Conservation (phyloP, 768 basidiomycete species). For the Coprinellus aureogranulatus region DNA sequence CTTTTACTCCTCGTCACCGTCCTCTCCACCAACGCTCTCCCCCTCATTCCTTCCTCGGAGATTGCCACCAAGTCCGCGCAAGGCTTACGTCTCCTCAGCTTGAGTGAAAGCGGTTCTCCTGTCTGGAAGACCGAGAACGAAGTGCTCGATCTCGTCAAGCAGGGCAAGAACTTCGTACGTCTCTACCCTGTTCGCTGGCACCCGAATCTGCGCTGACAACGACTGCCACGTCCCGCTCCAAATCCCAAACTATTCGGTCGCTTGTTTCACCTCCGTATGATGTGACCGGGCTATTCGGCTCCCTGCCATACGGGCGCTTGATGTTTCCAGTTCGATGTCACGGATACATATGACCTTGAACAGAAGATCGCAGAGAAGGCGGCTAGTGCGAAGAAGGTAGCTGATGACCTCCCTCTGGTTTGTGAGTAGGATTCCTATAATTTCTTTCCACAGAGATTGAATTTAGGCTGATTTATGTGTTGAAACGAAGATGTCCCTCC, state of each 20-base stretch:
- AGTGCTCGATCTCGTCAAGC: slow-evolving; percentile 24
- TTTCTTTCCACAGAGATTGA: too few species aligned
- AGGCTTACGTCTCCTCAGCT: slow-evolving; percentile 30
- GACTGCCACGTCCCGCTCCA: too few species aligned
- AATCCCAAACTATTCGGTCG: too few species aligned
- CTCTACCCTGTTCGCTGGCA: neutral
- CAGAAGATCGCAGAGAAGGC: neutral
- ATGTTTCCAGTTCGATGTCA: slow-evolving; percentile 36
- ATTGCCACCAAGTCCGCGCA: slow-evolving; percentile 29
- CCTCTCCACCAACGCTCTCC: slow-evolving; percentile 24
- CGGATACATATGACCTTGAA: slow-evolving; percentile 26
- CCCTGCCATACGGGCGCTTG: too few species aligned
- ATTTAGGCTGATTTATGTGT: neutral
- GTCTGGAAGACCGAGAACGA: slow-evolving; percentile 32
- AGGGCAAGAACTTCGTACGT: slow-evolving; percentile 24
- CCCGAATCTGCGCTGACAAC: neutral
- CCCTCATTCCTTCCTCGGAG: slow-evolving; percentile 29
- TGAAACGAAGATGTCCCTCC: slow-evolving; percentile 24
- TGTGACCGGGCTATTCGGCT: too few species aligned
- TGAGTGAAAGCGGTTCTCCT: slow-evolving; percentile 26
- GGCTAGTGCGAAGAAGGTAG: neutral
- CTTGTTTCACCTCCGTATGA: too few species aligned
- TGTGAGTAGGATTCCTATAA: too few species aligned
- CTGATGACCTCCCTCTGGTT: neutral
- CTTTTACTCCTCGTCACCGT: slow-evolving; percentile 17